These are phyloP conservation scores for Straminergon stramineum DNA, from an alignment of 225 moss, liverwort and hornwort genomes.

Conservation along the genomic window DNA sequence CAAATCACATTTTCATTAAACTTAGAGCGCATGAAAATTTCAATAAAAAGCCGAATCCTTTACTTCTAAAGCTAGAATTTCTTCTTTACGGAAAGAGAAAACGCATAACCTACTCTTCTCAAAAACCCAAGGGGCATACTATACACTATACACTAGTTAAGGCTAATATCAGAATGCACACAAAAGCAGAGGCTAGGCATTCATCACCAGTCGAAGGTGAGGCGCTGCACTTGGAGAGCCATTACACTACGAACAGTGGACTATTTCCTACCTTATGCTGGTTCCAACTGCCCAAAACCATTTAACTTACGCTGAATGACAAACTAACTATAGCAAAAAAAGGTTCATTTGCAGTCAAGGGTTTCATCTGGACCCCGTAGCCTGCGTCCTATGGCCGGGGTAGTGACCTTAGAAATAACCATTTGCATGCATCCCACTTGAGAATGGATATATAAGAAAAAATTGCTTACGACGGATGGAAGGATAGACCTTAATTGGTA, in stretches of 20 bases:
- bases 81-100: not conserved
- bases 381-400: accelerated
- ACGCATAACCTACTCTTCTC: not conserved
- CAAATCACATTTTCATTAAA: not conserved
- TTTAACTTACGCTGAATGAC: too few species aligned
- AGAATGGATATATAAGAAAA: not conserved
- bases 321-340: not conserved
- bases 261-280: not conserved
- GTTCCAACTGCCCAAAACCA: not conserved
- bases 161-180: not conserved
- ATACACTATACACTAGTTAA: not conserved
- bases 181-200: not conserved
- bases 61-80: not conserved
- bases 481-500: not conserved
- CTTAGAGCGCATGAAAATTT: not conserved
- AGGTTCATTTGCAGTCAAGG: not conserved
- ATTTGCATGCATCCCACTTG: not conserved
- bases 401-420: not conserved
- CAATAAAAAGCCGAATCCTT: not conserved
- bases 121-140: not conserved
- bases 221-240: not conserved
- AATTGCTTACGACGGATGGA: not conserved
- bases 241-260: not conserved
- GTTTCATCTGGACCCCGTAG: not conserved
- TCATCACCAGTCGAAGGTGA: not conserved